A percentile compares a stretch with the other conserved stretches of the same genome.
phyloP scores from a whole-genome alignment of 2,329 filamentous ascomycete species.

The Cordyceps cateniannulata region DNA sequence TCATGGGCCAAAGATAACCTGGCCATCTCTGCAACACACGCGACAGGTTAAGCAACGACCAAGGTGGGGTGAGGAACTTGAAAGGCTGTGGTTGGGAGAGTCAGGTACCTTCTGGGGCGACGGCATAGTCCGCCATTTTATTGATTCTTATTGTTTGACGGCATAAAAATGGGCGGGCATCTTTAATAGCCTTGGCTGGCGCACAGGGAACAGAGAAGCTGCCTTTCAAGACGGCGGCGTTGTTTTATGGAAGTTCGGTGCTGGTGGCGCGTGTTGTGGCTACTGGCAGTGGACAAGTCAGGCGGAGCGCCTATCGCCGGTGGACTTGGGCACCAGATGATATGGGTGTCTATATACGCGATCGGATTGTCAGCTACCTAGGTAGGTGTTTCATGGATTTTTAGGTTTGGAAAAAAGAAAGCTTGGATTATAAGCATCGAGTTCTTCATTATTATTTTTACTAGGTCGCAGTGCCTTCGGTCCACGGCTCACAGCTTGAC shows the following conservation, averaged over 20 bases:
- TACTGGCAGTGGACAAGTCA: background rate
- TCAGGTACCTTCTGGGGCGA: constrained; percentile 29
- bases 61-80: constrained; percentile 2
- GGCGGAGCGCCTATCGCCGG: constrained; percentile 2
- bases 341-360: too few species aligned
- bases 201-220: background rate
- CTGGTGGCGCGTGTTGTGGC: constrained; percentile 3
- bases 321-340: background rate
- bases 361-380: too few species aligned
- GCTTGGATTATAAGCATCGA: too few species aligned
- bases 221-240: background rate
- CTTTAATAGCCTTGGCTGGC: background rate
- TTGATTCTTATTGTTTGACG: background rate
- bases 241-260: constrained; percentile 9
- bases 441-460: background rate
- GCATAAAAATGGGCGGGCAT: constrained; percentile 9
- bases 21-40: constrained; percentile 31
- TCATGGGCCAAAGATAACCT: constrained; percentile 34
- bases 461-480: background rate
- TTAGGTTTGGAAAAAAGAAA: background rate
- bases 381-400: background rate
- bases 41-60: constrained; percentile 1
- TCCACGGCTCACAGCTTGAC: background rate
- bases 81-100: background rate
- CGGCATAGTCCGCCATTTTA: constrained; percentile 30